Percentiles rank a stretch among this genome's conserved stretches.
Evolutionary conservation across 345 rosid genomes (phyloP).

Genomic region (Draba incana): DNA sequence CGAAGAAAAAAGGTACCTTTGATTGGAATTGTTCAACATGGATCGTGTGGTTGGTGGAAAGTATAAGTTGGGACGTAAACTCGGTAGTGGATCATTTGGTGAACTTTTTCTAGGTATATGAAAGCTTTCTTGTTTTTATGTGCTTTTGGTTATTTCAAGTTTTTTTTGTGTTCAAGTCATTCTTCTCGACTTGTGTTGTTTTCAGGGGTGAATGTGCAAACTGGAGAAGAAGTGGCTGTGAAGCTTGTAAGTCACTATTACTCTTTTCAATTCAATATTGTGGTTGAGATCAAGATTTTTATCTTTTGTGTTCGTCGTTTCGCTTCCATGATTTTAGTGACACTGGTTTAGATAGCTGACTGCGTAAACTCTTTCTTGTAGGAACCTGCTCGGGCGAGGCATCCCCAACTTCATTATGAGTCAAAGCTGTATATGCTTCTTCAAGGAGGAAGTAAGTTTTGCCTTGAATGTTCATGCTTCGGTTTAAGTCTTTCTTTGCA

Average conservation of each 20-base stretch:
- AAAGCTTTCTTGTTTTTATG: neutral
- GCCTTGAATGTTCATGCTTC: constrained; percentile 4
- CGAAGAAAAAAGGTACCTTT: constrained; percentile 18
- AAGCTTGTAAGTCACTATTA: constrained; percentile 64
- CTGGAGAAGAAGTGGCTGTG: constrained; percentile 92
- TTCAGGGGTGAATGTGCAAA: constrained; percentile 81
- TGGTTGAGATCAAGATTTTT: neutral
- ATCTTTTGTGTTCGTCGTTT: neutral
- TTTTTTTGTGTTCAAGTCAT: neutral
- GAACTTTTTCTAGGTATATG: constrained; percentile 84
- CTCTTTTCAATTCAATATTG: neutral
- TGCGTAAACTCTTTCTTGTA: constrained; percentile 26
- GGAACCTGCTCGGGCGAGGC: constrained; percentile 89
- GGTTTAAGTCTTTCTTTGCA: neutral
- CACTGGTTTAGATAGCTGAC: no score
- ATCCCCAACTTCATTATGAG: constrained; percentile 91
- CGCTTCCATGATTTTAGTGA: neutral
- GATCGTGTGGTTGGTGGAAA: constrained; percentile 89
- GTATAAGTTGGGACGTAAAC: constrained; percentile 90
- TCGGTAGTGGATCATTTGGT: constrained; percentile 98
- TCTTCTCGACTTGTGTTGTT: constrained; percentile 15
- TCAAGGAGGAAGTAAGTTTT: constrained; percentile 84
- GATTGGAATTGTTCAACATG: constrained; percentile 43
- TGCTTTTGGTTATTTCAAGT: neutral
- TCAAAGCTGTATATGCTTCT: constrained; percentile 89